Base-by-base conservation (phyloP, 2,329 filamentous ascomycete species). In the Exophiala dermatitidis region DNA sequence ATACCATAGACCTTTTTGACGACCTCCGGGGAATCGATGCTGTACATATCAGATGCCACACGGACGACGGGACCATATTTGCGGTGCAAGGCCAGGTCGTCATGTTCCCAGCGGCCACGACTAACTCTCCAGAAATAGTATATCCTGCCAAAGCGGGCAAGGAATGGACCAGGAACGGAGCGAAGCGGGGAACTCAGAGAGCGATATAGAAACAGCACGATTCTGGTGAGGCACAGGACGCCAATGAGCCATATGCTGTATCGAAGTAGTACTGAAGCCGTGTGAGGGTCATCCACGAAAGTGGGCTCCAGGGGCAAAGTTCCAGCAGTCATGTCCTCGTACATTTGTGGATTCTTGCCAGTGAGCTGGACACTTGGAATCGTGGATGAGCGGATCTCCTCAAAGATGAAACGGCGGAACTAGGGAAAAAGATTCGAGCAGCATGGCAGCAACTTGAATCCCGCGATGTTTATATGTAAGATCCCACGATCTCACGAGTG, bases 141-240 rank as follows among this genome's bases (percentile, higher is more conserved):
- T 1, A 73, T 59, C 1, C 69, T 65, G 2, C 71, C 73, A 53
- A 76, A 71, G 4, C 74, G 66, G 7, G 75, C 67, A 36, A 67
- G 63, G 41, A 74, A 70, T 0, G 75, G 75, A 0, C 76, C 75
- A 0, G 75, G 75, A 19, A 77, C 64, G 4, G 60, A 58, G 34
- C 66, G 66, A 2, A 73, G 65, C 2, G 72, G 72, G 9, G 67
- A 68, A 2, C 54, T 55, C 40, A 66, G 46, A 34, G 61, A 58
- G 34, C 49, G 54, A 32, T 62, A 58, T 26, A 68, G 45, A 34
- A 56, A 60, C 9, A 56, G 33, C 31, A 52, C 12, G 33, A 52
- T 28, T 31, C 46, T 50, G 4, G 45, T 48, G 8, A 48, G 34
- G 26, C 42, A 10, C 30, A 57, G 44, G 32, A 59, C 38, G 7